Evolutionary conservation across 257 asterid species (phyloP), one percentile per base, ranked within the genome.

Genomic region (Craterostigma plantagineum): DNA sequence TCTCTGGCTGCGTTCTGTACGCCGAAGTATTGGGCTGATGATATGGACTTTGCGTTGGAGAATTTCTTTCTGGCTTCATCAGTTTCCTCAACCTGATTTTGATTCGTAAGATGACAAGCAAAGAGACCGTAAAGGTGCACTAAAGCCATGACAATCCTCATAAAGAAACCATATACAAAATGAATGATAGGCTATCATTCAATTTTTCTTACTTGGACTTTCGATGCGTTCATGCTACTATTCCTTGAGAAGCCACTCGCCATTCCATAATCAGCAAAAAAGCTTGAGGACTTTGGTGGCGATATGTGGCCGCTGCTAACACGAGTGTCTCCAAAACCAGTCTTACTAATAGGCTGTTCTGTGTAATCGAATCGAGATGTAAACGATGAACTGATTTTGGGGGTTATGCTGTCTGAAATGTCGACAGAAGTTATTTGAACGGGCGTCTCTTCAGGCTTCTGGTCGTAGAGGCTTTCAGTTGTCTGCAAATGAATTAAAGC

Each of bases 51-150:
- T 11, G 99, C 99, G 64, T 79, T 83, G 15, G 91, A 52, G 65
- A 90, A 90, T 66, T 90, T 90, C 81, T 83, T 90, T 72, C 99
- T 75, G 8, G 99, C 96, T 63, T 90, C 99, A 59, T 90, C 96
- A 9, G 76, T 72, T 68, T 90, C 99, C 73, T 83, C 94, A 51
- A 75, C 69, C 96, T 90, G 76, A 58, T 46, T 49, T 58, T 11
- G 23, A 51, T 9, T 43, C 45, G 53, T 39, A 12, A 10, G 7
- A 39, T 36, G 14, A 36, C n/a, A n/a, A n/a, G n/a, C n/a, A n/a
- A 36, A 12, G 8, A 36, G 11, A 36, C 8, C 14, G 8, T 36
- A 3, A 36, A 10, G 3, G 40, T 9, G 12, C 3, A 36, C 3
- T 9, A 2, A 10, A 36, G 14, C 40, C n/a, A 12, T 8, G 40